Conservation (phyloP, 2,329 filamentous ascomycete species). For the Ceratocystis cubensis region DNA sequence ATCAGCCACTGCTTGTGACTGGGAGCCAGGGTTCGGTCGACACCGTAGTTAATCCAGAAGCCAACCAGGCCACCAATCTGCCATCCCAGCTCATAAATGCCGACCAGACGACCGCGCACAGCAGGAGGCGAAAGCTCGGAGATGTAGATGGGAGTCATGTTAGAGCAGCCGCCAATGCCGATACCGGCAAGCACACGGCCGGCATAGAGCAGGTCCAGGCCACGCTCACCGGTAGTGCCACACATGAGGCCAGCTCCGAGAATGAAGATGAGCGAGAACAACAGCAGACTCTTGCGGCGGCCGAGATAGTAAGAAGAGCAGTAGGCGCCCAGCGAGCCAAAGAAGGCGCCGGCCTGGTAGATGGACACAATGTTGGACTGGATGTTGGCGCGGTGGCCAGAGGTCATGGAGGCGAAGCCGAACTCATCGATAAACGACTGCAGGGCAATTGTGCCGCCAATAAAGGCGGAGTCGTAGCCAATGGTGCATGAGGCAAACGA, state of each 20-base stretch:
- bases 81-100: slow-evolving; percentile 54
- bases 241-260: slow-evolving; percentile 50
- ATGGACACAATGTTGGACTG: slow-evolving; percentile 67
- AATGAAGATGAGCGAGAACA: slow-evolving; percentile 52
- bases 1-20: slow-evolving; percentile 61
- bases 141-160: slow-evolving; percentile 52
- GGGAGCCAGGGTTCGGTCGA: slow-evolving; percentile 56
- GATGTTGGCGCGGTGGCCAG: slow-evolving; percentile 41
- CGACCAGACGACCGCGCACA: slow-evolving; percentile 51
- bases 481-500: slow-evolving; percentile 47
- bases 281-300: slow-evolving; percentile 49
- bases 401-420: slow-evolving; percentile 40
- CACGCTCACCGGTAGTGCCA: slow-evolving; percentile 44
- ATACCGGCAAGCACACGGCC: slow-evolving; percentile 52
- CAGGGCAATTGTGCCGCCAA: slow-evolving; percentile 62
- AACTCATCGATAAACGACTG: slow-evolving; percentile 43
- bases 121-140: slow-evolving; percentile 49
- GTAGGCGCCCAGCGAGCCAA: slow-evolving; percentile 61
- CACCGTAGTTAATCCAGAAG: slow-evolving; percentile 55
- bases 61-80: slow-evolving; percentile 52
- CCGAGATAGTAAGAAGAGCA: slow-evolving; percentile 54
- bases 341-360: slow-evolving; percentile 71
- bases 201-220: slow-evolving; percentile 51
- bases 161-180: slow-evolving; percentile 50
- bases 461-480: slow-evolving; percentile 52